A percentile compares a stretch with the other conserved stretches of the same genome.
Conservation (phyloP, 2,329 filamentous ascomycete genomes). For the Epichloe aotearoae region DNA sequence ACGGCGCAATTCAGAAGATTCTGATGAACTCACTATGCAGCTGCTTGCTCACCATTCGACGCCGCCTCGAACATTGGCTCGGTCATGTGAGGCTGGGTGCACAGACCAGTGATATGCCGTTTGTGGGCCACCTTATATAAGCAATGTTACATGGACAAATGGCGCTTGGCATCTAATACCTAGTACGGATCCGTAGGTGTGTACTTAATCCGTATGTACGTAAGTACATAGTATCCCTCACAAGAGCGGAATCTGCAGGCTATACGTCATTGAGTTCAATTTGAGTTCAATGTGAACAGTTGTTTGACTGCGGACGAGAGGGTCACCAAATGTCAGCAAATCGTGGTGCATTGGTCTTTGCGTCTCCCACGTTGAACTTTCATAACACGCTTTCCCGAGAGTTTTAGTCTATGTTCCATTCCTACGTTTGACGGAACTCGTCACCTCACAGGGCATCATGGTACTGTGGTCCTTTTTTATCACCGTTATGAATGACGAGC, state of each 20-base stretch:
- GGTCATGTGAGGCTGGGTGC: constrained; percentile 21
- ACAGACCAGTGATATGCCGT: constrained; percentile 11
- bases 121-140: constrained; percentile 3
- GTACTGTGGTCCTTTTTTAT: not conserved
- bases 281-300: too few relatives aligned
- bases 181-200: too few relatives aligned
- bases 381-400: too few relatives aligned
- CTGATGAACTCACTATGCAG: not conserved
- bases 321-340: not conserved
- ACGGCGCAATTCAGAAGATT: not conserved
- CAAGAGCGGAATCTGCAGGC: not conserved
- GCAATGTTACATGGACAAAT: not conserved
- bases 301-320: not conserved
- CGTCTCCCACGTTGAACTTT: too few relatives aligned
- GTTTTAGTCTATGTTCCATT: not conserved
- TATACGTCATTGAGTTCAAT: not conserved
- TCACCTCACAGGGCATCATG: not conserved
- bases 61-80: constrained; percentile 8
- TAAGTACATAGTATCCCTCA: too few relatives aligned
- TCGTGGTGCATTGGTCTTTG: too few relatives aligned
- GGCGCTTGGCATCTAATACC: not conserved
- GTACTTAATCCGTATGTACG: too few relatives aligned
- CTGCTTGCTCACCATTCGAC: not conserved
- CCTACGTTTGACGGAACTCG: not conserved
- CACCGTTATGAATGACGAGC: not conserved